phyloP scores from a whole-genome alignment of 306 rosid genomes.

The Crataegus laevigata region DNA sequence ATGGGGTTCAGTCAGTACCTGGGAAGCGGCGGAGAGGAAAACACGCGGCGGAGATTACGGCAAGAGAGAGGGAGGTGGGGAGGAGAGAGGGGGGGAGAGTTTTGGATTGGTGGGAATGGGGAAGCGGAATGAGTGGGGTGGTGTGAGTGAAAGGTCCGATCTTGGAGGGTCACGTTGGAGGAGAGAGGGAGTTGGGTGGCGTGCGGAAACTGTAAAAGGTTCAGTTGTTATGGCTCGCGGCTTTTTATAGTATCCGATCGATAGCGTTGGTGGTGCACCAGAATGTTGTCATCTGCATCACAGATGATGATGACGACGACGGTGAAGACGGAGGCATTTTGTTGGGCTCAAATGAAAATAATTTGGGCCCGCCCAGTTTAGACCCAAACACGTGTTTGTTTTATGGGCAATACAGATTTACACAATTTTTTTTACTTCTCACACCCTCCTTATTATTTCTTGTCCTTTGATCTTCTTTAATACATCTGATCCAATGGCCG shows the following conservation, averaged over 20 bases:
- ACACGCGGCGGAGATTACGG: neutral
- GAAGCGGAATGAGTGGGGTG: neutral
- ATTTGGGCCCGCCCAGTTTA: neutral
- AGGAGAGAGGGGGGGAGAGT: no score
- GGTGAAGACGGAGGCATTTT: neutral
- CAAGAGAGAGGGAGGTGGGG: neutral
- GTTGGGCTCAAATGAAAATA: neutral
- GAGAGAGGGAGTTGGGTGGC: neutral
- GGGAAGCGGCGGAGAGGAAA: neutral
- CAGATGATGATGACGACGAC: neutral
- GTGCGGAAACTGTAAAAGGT: neutral
- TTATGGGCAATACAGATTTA: no score
- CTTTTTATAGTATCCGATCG: neutral
- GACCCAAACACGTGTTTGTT: neutral
- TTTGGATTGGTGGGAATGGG: neutral
- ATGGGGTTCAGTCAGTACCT: neutral
- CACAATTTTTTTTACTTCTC: no score
- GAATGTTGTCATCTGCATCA: neutral
- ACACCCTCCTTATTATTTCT: no score
- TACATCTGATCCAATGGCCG: fast-evolving
- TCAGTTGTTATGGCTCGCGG: neutral
- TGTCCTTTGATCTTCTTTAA: no score
- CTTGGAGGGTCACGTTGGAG: neutral
- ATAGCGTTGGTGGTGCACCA: neutral
- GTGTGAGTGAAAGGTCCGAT: neutral